Evolutionary conservation across 2,329 filamentous ascomycete species (phyloP), one percentile per base, ranked within the genome.

Genomic region (Pseudogymnoascus sp.): DNA sequence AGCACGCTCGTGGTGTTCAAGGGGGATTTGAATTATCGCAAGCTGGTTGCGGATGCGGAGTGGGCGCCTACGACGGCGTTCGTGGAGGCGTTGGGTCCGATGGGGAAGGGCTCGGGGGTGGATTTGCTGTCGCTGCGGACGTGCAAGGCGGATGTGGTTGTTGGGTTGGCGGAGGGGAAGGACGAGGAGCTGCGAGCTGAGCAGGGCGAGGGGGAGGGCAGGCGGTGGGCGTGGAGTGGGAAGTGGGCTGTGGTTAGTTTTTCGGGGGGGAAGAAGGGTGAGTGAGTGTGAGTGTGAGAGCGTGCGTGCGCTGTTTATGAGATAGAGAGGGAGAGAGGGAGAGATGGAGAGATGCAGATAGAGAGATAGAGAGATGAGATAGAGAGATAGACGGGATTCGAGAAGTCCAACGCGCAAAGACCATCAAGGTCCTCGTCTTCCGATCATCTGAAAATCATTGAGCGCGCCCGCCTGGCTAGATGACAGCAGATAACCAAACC

Each of bases 171-270:
- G 12, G 74, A 84, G 7, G 92, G 93, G 6, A 83, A 88, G 71
- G 94, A 99, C 70, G 91, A 97, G 76, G 84, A 86, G 72, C 77
- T 97, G 60, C 85, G 81, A 66, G 78, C 81, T 7, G 81, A 76
- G 60, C 85, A 89, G 59, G 89, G 86, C 14, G 86, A 91, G 64
- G 61, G 67, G 57, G 70, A 69, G 25, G 81, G 84, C 22, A 81
- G 94, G 61, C 89, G 90, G 73, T 97, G 93, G 93, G 92, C 91
- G 0, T 97, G 92, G 92, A 89, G 84, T 70, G 93, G 93, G 41
- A 97, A 97, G 75, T 97, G 90, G 89, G 93, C 93, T 5, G 91
- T 97, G n/a, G 86, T 96, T 4, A 91, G 90, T 30, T 91, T 92
- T 69, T 91, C 82, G 50, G 82, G 87, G 67, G 89, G 89, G 0